These are phyloP conservation scores for Fistulinella cinereoalba DNA, from an alignment of 1,284 basidiomycete species.

Conservation along the genomic window DNA sequence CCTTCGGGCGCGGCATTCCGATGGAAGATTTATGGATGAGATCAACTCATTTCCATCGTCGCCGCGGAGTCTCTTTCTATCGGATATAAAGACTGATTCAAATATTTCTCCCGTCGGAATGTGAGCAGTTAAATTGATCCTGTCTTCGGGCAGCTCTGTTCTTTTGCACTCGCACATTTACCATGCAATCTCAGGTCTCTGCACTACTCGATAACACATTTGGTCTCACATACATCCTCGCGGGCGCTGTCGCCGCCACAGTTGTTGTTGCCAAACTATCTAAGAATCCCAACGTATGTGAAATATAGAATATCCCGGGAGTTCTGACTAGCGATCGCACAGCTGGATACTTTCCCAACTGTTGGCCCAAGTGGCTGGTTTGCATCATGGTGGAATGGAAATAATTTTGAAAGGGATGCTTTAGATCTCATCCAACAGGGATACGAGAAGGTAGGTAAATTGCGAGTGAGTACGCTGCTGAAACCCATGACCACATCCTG, in stretches of 20 bases:
- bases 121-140: too few species aligned
- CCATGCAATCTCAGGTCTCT: neutral
- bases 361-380: constrained; percentile 17
- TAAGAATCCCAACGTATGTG: neutral
- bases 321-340: neutral
- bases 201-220: neutral
- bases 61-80: too few species aligned
- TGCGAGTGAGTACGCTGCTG: neutral
- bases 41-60: too few species aligned
- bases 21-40: too few species aligned
- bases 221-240: neutral
- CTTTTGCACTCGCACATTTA: neutral
- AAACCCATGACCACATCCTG: neutral
- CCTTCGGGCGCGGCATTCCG: too few species aligned
- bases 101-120: too few species aligned
- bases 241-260: neutral
- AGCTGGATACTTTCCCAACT: constrained; percentile 3
- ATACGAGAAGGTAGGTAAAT: constrained; percentile 13
- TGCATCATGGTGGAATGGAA: constrained; percentile 17
- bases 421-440: constrained; percentile 17
- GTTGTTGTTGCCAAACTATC: neutral
- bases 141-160: too few species aligned
- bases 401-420: constrained; percentile 8
- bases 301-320: neutral
- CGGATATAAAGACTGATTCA: too few species aligned